Evolutionary conservation across 2,329 filamentous ascomycete genomes (phyloP), one percentile per base, ranked within the genome.

Genomic region (Aspergillus sp.): DNA sequence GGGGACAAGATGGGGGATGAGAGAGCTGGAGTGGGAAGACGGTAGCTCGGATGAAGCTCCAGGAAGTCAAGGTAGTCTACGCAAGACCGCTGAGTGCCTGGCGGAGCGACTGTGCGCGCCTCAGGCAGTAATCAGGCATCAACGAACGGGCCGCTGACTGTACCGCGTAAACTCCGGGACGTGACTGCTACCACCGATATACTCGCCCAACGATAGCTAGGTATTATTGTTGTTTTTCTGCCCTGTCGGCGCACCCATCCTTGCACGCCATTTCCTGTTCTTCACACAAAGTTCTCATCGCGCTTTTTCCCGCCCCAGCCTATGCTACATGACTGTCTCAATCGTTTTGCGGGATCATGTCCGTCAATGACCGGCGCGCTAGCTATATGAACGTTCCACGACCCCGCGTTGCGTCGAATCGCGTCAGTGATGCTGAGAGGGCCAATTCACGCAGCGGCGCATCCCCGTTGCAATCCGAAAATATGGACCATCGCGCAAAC

Each of bases 321-420:
- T 22, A 56, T 49, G 51, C 49, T 66, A 56, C 55, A 66, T 66
- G 63, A 63, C 57, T 43, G 51, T 51, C 19, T 45, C 40, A 54
- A 48, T 53, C 55, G 51, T 55, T 58, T 59, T 57, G 59, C 58
- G 60, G 66, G 66, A 65, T 60, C 51, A 71, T 72, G 65, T 69
- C 69, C 65, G 55, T 63, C 64, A 68, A 73, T 71, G 71, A 73
- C 56, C 71, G 69, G 56, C 65, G 68, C 58, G 60, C 65, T 58
- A 68, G 62, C 57, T 66, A 73, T 58, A 65, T 71, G 63, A 69
- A 61, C 61, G 67, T 65, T 57, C 54, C 65, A 58, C 66, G 70
- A 64, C 67, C 71, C 65, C 71, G 72, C 65, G 71, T 69, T 60
- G 63, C 63, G 50, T 73, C 72, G 49, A 66, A 62, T 68, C 72